Percentiles rank a stretch among this genome's conserved stretches.
Conservation (phyloP, 2,329 filamentous ascomycete species). For the Alternaria conjuncta region DNA sequence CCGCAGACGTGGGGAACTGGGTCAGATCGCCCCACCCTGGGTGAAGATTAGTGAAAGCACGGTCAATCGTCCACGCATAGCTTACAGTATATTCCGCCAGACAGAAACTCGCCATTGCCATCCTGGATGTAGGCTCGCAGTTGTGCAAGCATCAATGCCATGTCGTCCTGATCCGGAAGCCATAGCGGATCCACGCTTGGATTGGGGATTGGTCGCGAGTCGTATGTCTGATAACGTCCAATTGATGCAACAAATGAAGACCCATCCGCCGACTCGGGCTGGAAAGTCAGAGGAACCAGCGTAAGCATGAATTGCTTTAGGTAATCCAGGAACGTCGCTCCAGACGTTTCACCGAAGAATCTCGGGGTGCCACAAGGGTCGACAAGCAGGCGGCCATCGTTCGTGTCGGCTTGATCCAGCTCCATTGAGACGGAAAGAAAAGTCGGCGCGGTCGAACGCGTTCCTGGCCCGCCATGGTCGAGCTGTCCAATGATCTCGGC, state of each 20-base stretch:
- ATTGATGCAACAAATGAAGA: constrained; percentile 29
- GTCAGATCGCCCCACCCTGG: constrained; percentile 32
- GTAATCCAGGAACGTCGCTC: constrained; percentile 34
- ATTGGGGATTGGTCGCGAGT: constrained; percentile 34
- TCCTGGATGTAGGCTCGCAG: constrained; percentile 33
- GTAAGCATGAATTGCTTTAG: constrained; percentile 36
- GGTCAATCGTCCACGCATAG: not conserved
- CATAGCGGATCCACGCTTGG: constrained; percentile 33
- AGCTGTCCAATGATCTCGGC: constrained; percentile 21
- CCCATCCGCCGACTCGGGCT: constrained; percentile 22
- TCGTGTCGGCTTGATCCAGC: constrained; percentile 8
- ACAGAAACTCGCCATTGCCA: constrained; percentile 28
- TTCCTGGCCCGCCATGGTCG: constrained; percentile 11
- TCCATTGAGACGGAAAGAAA: constrained; percentile 12
- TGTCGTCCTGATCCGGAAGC: constrained; percentile 29
- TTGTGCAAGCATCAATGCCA: constrained; percentile 29
- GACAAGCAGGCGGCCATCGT: constrained; percentile 26
- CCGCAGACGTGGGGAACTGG: constrained; percentile 13
- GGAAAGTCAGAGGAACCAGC: constrained; percentile 24
- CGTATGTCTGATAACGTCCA: constrained; percentile 37
- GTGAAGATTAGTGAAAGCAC: not conserved
- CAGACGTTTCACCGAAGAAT: constrained; percentile 34
- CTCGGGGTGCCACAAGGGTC: constrained; percentile 25
- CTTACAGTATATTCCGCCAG: constrained; percentile 33
- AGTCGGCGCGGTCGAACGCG: constrained; percentile 10